phyloP scores from a whole-genome alignment of 192 early-diverging fungal species.

The Cladochytrium replicatum region DNA sequence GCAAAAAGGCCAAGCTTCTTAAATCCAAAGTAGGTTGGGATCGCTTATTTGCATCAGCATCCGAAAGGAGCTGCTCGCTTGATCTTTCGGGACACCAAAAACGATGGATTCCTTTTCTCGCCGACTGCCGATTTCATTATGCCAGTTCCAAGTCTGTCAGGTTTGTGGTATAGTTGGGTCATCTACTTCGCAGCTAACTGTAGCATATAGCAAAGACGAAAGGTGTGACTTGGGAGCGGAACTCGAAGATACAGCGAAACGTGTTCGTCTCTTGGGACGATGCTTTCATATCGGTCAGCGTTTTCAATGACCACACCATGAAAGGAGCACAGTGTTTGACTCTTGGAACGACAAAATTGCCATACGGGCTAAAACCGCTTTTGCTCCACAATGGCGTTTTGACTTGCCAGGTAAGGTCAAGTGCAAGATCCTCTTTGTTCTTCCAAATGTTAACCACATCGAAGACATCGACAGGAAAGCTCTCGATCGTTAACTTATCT shows the following conservation, averaged over 20 bases:
- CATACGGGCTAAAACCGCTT: conserved; percentile 38
- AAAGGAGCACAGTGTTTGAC: conserved; percentile 27
- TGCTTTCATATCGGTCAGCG: conserved; percentile 31
- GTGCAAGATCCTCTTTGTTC: too few relatives aligned
- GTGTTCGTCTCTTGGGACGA: conserved; percentile 39
- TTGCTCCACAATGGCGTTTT: conserved; percentile 23
- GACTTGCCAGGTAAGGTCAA: conserved; percentile 30
- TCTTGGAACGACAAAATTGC: conserved; percentile 31
- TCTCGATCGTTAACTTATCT: conserved; percentile 17
- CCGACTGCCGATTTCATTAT: conserved; percentile 24
- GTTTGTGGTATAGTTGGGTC: not conserved
- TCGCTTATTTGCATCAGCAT: conserved; percentile 27
- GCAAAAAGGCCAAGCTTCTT: too few relatives aligned
- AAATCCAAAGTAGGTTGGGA: conserved; percentile 17
- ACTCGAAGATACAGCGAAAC: conserved; percentile 3
- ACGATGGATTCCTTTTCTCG: conserved; percentile 27
- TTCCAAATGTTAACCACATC: not conserved
- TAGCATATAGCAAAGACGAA: conserved; percentile 17
- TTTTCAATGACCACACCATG: conserved; percentile 24
- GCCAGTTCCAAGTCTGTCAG: conserved; percentile 28
- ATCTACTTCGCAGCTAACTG: not conserved
- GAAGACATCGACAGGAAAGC: conserved; percentile 32
- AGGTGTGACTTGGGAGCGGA: conserved; percentile 38
- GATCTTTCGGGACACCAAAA: conserved; percentile 30
- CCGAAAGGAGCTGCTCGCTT: conserved; percentile 23